A percentile compares a stretch with the other conserved stretches of the same genome.
Evolutionary conservation across 169 alveolate species (phyloP).

Genomic region (Babesia ovata): DNA sequence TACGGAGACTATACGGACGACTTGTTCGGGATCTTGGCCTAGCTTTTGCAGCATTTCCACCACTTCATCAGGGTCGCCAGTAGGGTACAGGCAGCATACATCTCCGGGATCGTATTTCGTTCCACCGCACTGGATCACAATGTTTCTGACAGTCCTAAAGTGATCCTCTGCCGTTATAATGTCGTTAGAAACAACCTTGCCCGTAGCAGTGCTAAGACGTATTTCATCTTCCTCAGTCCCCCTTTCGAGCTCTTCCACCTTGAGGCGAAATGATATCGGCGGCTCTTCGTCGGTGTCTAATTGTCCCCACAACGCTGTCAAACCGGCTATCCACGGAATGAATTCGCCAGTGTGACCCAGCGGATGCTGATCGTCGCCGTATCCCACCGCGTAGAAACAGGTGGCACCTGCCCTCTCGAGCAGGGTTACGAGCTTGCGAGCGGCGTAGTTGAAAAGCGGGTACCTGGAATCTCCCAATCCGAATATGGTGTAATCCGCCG

Average conservation of each 20-base stretch:
- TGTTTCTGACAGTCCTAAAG: conserved; percentile 38
- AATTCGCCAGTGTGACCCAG: conserved; percentile 62
- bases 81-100: conserved; percentile 49
- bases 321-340: conserved; percentile 46
- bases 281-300: not conserved
- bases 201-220: not conserved
- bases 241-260: conserved; percentile 7
- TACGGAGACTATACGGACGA: not conserved
- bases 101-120: conserved; percentile 42
- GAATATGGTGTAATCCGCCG: conserved; percentile 36
- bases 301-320: not conserved
- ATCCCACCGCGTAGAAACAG: conserved; percentile 29
- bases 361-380: conserved; percentile 71
- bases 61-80: conserved; percentile 37
- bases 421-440: conserved; percentile 46
- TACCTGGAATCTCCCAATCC: conserved; percentile 69
- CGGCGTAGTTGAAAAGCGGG: conserved; percentile 60
- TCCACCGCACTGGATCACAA: conserved; percentile 26
- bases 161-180: conserved; percentile 47
- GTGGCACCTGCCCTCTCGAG: conserved; percentile 31
- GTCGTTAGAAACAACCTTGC: conserved; percentile 39
- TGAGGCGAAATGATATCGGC: conserved; percentile 2
- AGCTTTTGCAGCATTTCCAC: conserved; percentile 5
- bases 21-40: conserved; percentile 38
- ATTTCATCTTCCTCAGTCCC: not conserved